Percentiles rank a stretch among this genome's conserved stretches.
phyloP scores from a whole-genome alignment of 1,284 basidiomycete species.

The Fistulinella staudtii region DNA sequence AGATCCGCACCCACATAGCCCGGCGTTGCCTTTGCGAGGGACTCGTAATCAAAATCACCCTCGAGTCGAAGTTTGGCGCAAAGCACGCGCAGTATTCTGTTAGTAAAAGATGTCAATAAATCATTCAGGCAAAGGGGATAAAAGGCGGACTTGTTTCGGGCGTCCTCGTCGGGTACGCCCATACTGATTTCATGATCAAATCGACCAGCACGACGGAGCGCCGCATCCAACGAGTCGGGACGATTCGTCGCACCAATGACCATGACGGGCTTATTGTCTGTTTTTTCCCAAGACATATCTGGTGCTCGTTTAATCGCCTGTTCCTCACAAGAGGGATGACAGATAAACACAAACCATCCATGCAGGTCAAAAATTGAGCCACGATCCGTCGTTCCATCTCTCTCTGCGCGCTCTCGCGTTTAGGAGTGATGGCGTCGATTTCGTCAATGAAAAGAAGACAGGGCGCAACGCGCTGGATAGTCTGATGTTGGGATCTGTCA shows the following conservation, averaged over 20 bases:
- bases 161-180: conserved; percentile 92
- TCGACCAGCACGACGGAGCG: conserved; percentile 86
- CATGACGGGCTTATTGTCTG: conserved; percentile 84
- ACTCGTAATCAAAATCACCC: conserved; percentile 78
- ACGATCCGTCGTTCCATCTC: conserved; percentile 99
- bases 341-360: conserved; percentile 77
- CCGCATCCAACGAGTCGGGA: conserved; percentile 92
- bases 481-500: neutral
- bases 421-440: conserved; percentile 97
- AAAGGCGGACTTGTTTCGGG: conserved; percentile 76
- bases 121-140: neutral
- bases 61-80: conserved; percentile 72
- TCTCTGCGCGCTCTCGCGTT: conserved; percentile 93
- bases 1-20: conserved; percentile 97
- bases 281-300: conserved; percentile 93
- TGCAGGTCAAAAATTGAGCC: conserved; percentile 94
- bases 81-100: conserved; percentile 78
- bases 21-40: conserved; percentile 89
- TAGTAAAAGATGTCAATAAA: neutral
- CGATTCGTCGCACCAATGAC: conserved; percentile 97
- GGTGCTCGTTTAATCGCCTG: neutral
- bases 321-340: neutral
- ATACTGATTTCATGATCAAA: conserved; percentile 98
- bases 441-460: conserved; percentile 95
- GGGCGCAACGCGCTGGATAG: conserved; percentile 72